Evolutionary conservation across 106 monocot genomes (phyloP).

Genomic region (Cymbidium sinense): DNA sequence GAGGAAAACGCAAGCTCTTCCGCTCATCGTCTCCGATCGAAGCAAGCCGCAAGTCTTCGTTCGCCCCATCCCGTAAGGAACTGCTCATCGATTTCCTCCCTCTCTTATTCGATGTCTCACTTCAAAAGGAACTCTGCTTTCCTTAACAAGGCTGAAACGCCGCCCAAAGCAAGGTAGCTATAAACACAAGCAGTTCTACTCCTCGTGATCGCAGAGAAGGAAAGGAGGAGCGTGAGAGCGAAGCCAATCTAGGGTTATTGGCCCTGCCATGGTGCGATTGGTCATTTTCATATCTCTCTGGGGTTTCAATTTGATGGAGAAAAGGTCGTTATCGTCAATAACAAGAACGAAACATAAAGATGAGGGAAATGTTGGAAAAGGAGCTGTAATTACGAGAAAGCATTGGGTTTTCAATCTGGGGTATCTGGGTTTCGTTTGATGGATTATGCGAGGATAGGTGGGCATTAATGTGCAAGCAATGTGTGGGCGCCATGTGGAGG

Average conservation of each 20-base stretch:
- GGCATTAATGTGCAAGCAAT: constrained; percentile 3
- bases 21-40: too few species aligned
- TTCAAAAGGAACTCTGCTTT: too few species aligned
- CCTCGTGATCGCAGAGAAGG: background rate
- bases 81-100: too few species aligned
- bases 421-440: background rate
- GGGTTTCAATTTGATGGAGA: background rate
- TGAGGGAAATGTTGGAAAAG: background rate
- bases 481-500: constrained; percentile 24
- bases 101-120: too few species aligned
- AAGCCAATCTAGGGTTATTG: background rate
- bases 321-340: background rate
- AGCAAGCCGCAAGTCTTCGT: too few species aligned
- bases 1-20: too few species aligned
- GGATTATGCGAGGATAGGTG: constrained; percentile 5
- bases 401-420: background rate
- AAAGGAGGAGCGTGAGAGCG: background rate
- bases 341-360: background rate
- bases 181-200: background rate
- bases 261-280: background rate
- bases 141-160: background rate
- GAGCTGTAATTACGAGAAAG: background rate
- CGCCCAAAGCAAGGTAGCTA: background rate
- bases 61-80: too few species aligned
- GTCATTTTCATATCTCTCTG: background rate